Evolutionary conservation across 768 basidiomycete species (phyloP), one percentile per base, ranked within the genome.

Genomic region (Trametes meyenii): DNA sequence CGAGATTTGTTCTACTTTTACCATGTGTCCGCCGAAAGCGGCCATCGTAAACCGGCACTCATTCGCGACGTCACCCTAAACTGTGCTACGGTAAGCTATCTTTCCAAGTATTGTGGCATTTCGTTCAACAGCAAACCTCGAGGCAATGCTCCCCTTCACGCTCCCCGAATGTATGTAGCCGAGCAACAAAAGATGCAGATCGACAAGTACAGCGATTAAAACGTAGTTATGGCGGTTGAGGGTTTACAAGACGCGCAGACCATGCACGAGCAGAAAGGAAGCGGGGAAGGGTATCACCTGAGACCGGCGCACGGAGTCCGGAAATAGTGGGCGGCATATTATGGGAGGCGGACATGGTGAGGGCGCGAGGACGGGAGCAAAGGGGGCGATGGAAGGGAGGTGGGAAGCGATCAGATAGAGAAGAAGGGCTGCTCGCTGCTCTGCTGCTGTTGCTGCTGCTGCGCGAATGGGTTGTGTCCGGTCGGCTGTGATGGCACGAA

Each of bases 401-500:
- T 16, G 46, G 48, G 45, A 2, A 10, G 16, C 23, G 13, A 51
- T 23, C 59, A 74, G 62, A 75, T 70, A 7, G 69, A 71, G 62
- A 75, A 75, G 66, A 75, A 75, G 1, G 74, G 74, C 60, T 73
- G 73, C 17, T 75, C 73, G 49, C 45, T 65, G 56, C 50, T 66
- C 61, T 75, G 72, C 61, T 83, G 74, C 68, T 81, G 80, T 59
- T 84, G 74, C 51, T 77, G 81, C 59, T 84, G 75, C 51, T 77
- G 85, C 50, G 86, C 81, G 71, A 92, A 92, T 1, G 90, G 89
- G 70, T 89, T 92, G 72, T 83, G 81, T 13, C 70, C 72, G 24
- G 52, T 67, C 64, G 66, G 70, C 50, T 62, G 71, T 61, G 73
- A 71, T 8, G 55, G 60, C 48, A 68, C 70, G 50, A 75, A 53